These are phyloP conservation scores for Juglanconis sp. DNA, from an alignment of 2,329 filamentous ascomycete species.

Conservation along the genomic window DNA sequence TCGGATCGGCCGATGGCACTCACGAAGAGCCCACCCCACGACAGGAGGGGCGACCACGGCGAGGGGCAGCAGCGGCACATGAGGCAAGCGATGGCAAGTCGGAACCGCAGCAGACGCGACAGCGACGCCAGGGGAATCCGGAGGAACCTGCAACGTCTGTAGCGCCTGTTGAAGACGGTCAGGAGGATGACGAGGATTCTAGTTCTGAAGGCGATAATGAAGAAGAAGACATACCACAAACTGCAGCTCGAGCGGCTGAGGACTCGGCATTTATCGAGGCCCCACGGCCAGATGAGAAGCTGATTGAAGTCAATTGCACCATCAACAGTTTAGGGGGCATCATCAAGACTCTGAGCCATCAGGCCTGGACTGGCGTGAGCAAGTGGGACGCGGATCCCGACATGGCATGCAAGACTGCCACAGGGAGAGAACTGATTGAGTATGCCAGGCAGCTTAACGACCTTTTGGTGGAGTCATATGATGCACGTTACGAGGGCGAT, in stretches of 20 bases:
- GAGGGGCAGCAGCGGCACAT: neutral
- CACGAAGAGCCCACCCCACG: neutral
- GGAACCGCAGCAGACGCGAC: neutral
- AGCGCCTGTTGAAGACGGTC: neutral
- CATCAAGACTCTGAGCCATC: constrained; percentile 4
- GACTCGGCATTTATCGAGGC: constrained; percentile 10
- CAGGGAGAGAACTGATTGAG: neutral
- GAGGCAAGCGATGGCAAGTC: neutral
- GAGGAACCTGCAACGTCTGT: neutral
- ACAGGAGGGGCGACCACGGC: neutral
- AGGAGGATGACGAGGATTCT: neutral
- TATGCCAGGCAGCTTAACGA: neutral
- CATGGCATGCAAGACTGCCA: neutral
- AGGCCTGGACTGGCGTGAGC: constrained; percentile 8
- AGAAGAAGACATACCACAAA: neutral
- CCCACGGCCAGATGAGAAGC: neutral
- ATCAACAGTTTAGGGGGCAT: constrained; percentile 12
- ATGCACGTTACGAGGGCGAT: neutral
- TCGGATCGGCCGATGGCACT: neutral
- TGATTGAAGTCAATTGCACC: neutral
- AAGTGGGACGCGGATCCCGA: neutral
- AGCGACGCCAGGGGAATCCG: neutral
- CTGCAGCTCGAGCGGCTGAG: neutral
- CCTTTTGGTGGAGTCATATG: neutral
- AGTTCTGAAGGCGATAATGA: neutral